These are phyloP conservation scores for Salix arbutifolia DNA, from an alignment of 345 rosid genomes.

Conservation along the genomic window DNA sequence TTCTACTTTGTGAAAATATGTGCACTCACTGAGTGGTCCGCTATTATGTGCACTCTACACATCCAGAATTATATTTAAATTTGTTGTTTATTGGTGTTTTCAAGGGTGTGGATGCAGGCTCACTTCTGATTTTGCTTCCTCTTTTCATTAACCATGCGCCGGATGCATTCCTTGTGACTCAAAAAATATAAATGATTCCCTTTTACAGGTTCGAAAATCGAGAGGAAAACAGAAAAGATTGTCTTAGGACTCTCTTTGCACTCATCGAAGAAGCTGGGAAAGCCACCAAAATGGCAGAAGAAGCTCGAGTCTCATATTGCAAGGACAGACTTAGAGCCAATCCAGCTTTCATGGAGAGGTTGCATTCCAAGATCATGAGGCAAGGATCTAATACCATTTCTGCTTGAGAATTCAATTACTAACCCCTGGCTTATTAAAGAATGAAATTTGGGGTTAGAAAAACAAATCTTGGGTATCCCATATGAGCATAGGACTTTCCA, in stretches of 20 bases:
- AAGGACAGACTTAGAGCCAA: conserved; percentile 74
- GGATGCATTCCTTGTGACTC: neutral
- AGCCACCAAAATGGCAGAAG: conserved; percentile 72
- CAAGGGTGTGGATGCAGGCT: too few species aligned
- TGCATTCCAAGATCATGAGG: conserved; percentile 55
- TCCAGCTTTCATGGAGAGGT: conserved; percentile 83
- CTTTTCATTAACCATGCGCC: too few species aligned
- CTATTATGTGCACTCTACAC: neutral
- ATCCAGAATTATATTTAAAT: too few species aligned
- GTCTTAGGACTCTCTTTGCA: conserved; percentile 70
- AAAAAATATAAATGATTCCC: neutral
- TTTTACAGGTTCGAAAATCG: conserved; percentile 80
- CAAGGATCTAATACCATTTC: conserved; percentile 34
- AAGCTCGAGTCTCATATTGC: conserved; percentile 61
- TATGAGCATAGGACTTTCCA: too few species aligned
- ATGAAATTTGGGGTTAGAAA: neutral
- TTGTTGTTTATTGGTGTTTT: too few species aligned
- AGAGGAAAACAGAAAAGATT: conserved; percentile 95
- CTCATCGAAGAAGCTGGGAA: conserved; percentile 84
- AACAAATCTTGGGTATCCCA: too few species aligned
- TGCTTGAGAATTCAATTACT: neutral
- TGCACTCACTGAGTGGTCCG: too few species aligned
- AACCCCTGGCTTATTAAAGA: neutral
- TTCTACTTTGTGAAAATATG: too few species aligned
- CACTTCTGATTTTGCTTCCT: too few species aligned